Evolutionary conservation across 331 rosid genomes (phyloP), one percentile per base, ranked within the genome.

Genomic region (Malus hybrid): DNA sequence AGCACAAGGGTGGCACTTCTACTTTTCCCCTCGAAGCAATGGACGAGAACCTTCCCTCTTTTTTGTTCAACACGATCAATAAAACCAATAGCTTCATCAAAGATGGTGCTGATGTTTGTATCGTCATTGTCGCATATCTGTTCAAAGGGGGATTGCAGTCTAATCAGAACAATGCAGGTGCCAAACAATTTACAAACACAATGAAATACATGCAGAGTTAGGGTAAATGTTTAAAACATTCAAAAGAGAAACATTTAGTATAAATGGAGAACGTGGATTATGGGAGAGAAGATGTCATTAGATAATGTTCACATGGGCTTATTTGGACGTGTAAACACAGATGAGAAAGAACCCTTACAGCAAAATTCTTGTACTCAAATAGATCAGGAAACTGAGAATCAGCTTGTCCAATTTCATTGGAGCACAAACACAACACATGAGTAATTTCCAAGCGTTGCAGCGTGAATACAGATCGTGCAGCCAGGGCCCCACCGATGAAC

Each of bases 1-100:
- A 92, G 88, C 78, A 94, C 97, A 71, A 90, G 69, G 0, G 96
- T 89, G 56, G 89, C 97, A 81, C 99, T 94, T 87, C 99, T 85
- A 84, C 99, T 94, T 83, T 42, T 94, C 61, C 99, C 99, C 78
- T 94, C 99, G 79, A 94, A 94, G 87, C 99, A 94, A 76, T 94
- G 99, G 64, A 94, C 97, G 65, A 94, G 82, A 67, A 94, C 89
- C 83, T 73, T 92, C 73, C 91, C 97, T 20, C 91, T 87, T 20
- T 18, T 79, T 82, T 83, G 85, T 74, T 94, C 99, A 80, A 94
- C 96, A 44, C 50, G 34, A 78, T 90, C 97, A 50, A 94, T 84
- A 73, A 92, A 89, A 75, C 83, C 90, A 34, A 86, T 84, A 13
- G 97, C 96, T 85, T 94, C 99, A 63, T 90, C 93, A 77, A 92